A percentile compares a stretch with the other conserved stretches of the same genome.
These are phyloP conservation scores for Saccharomyces hybrid DNA, from an alignment of 1,139 yeast genomes.

Conservation along the genomic window DNA sequence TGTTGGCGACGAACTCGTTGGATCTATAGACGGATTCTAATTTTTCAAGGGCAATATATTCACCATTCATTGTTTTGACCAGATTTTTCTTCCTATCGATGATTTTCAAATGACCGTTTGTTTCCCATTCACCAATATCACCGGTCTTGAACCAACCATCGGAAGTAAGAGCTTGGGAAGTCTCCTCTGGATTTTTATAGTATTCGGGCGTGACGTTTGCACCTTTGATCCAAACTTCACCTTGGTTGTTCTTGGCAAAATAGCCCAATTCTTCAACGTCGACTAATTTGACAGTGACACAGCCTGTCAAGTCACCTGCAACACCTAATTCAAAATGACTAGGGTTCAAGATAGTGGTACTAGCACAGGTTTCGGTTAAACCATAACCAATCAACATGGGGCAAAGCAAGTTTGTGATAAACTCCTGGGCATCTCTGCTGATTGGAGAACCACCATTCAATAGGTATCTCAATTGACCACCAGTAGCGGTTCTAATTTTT, in stretches of 20 bases:
- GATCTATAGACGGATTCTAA: constrained; percentile 82
- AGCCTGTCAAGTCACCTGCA: constrained; percentile 77
- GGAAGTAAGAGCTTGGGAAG: constrained; percentile 61
- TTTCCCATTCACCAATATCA: constrained; percentile 92
- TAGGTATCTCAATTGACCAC: constrained; percentile 69
- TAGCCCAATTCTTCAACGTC: constrained; percentile 93
- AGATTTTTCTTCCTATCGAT: constrained; percentile 94
- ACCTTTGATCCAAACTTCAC: constrained; percentile 82
- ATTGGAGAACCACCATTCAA: constrained; percentile 95
- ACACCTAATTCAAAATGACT: constrained; percentile 60
- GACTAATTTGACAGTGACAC: constrained; percentile 82
- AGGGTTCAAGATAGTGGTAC: constrained; percentile 64
- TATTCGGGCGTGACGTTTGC: constrained; percentile 65
- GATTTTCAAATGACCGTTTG: constrained; percentile 68
- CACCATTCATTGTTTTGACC: constrained; percentile 94
- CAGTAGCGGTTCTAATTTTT: constrained; percentile 88
- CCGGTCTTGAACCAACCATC: constrained; percentile 93
- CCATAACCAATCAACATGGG: constrained; percentile 96
- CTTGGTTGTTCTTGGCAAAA: constrained; percentile 83
- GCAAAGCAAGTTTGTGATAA: constrained; percentile 66
- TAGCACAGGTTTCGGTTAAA: constrained; percentile 95
- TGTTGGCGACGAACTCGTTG: constrained; percentile 62
- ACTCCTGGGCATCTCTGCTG: constrained; percentile 74
- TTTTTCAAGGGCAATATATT: constrained; percentile 93
- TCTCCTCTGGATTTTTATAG: constrained; percentile 78